Percentiles rank a stretch among this genome's conserved stretches.
Evolutionary conservation across 2,329 filamentous ascomycete genomes (phyloP).

Genomic region (Ophiosphaerella korrae): DNA sequence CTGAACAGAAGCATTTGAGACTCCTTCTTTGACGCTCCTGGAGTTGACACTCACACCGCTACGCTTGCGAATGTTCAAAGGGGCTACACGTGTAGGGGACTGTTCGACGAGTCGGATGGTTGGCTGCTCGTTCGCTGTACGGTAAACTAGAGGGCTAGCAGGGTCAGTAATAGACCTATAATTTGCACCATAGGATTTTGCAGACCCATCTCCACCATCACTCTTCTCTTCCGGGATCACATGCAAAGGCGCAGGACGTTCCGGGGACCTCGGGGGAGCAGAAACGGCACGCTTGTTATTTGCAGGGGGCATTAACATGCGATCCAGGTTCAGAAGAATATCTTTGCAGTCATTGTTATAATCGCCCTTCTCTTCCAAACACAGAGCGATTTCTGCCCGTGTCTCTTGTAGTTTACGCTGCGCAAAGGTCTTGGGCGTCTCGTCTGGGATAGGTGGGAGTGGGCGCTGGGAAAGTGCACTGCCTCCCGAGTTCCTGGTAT

Average conservation of each 20-base stretch:
- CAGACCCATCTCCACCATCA: constrained; percentile 42
- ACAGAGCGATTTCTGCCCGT: constrained; percentile 61
- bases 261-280: constrained; percentile 46
- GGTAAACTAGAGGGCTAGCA: constrained; percentile 33
- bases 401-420: constrained; percentile 63
- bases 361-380: constrained; percentile 53
- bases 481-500: constrained; percentile 40
- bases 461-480: constrained; percentile 48
- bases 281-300: constrained; percentile 52
- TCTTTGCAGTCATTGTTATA: constrained; percentile 61
- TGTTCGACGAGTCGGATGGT: constrained; percentile 64
- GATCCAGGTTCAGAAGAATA: constrained; percentile 65
- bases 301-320: constrained; percentile 56
- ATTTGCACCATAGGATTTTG: constrained; percentile 26
- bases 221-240: constrained; percentile 58
- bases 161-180: constrained; percentile 54
- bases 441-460: constrained; percentile 51
- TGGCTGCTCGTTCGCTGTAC: constrained; percentile 36
- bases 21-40: constrained; percentile 16
- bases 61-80: constrained; percentile 62
- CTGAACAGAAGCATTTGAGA: constrained; percentile 14
- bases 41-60: constrained; percentile 41
- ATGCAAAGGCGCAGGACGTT: constrained; percentile 48
- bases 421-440: constrained; percentile 59
- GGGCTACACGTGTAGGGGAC: constrained; percentile 57